A percentile compares a stretch with the other conserved stretches of the same genome.
Evolutionary conservation across 345 rosid genomes (phyloP).

Genomic region (Linum tenue): DNA sequence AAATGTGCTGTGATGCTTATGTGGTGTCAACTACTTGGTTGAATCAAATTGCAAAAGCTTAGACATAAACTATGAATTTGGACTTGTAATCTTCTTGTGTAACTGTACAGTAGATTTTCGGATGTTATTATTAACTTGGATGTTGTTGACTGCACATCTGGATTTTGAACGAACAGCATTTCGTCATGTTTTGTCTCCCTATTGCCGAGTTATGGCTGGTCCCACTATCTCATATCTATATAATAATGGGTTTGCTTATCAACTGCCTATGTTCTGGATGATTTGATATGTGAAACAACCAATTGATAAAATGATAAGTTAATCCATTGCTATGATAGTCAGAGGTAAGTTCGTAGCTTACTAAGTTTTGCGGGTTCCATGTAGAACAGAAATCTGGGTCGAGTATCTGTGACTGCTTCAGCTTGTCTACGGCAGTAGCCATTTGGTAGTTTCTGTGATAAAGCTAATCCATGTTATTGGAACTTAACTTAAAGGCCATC

Average conservation of each 20-base stretch:
- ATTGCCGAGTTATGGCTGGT: neutral
- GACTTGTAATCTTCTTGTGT: neutral
- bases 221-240: neutral
- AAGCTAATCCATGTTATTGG: neutral
- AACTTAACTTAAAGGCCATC: no score
- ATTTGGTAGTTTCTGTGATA: neutral
- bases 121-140: neutral
- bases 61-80: no score
- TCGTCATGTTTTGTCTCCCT: neutral
- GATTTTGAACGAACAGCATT: neutral
- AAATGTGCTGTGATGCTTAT: neutral
- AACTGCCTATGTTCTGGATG: neutral
- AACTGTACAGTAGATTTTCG: neutral
- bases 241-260: neutral
- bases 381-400: neutral
- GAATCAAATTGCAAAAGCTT: neutral
- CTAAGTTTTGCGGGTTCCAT: neutral
- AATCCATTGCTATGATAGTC: neutral
- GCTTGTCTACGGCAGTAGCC: no score
- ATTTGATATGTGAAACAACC: neutral
- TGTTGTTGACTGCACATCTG: neutral
- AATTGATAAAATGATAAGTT: no score
- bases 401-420: neutral
- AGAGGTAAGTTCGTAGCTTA: neutral
- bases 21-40: neutral